Conservation (phyloP, 495 filamentous ascomycete genomes). For the Chlorociboria aeruginascens region DNA sequence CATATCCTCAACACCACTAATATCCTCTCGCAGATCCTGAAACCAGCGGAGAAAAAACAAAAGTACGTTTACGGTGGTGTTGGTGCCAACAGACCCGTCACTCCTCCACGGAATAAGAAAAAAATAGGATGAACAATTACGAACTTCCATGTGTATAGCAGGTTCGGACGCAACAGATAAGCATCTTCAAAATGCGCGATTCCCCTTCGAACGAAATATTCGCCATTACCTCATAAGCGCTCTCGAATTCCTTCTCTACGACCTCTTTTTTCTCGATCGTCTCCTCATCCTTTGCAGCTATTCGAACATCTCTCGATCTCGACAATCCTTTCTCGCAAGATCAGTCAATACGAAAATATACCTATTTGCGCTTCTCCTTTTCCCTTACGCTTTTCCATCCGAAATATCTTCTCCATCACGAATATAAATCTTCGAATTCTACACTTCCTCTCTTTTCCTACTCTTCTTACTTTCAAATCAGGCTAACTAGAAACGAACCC, state of each 20-base stretch:
- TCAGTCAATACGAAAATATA: constrained; percentile 13
- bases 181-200: constrained; percentile 10
- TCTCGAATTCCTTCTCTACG: constrained; percentile 8
- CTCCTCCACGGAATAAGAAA: constrained; percentile 86
- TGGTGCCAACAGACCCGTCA: constrained; percentile 74
- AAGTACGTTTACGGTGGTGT: constrained; percentile 96
- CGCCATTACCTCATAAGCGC: constrained; percentile 12
- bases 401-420: background rate
- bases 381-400: background rate
- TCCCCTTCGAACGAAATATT: constrained; percentile 12
- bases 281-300: background rate
- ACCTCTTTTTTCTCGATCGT: constrained; percentile 8
- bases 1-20: too few species aligned
- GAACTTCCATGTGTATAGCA: constrained; percentile 76
- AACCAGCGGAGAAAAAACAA: constrained; percentile 99
- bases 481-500: constrained; percentile 8
- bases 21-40: constrained; percentile 62
- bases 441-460: constrained; percentile 11
- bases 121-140: constrained; percentile 62
- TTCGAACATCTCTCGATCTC: constrained; percentile 4
- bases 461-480: constrained; percentile 13
- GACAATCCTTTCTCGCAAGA: constrained; percentile 5
- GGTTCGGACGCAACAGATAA: constrained; percentile 96
- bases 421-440: constrained; percentile 3
- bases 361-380: constrained; percentile 9